phyloP scores from a whole-genome alignment of 257 asterid genomes.

The Plectranthus barbatus region DNA sequence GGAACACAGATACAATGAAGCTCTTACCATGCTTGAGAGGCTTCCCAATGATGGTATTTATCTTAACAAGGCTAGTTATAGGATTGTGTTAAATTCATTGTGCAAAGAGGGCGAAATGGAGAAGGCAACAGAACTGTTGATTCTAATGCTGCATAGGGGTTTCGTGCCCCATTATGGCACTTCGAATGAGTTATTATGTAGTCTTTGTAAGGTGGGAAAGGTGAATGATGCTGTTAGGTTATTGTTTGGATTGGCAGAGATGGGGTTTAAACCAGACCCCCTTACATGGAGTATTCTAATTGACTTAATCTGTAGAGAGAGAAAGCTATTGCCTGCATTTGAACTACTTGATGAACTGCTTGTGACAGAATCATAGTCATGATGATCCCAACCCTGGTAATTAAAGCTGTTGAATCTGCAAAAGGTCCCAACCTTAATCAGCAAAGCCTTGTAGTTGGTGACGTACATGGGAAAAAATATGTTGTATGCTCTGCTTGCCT shows the following conservation, averaged over 20 bases:
- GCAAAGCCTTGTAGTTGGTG: background rate
- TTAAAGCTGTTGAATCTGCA: too few species aligned
- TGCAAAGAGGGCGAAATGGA: conserved; percentile 61
- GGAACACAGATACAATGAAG: conserved; percentile 53
- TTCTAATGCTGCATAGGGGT: conserved; percentile 68
- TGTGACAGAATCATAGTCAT: background rate
- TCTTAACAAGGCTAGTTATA: conserved; percentile 74
- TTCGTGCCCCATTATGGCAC: conserved; percentile 77
- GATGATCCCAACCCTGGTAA: background rate
- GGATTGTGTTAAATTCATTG: conserved; percentile 73
- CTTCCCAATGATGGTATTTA: conserved; percentile 58
- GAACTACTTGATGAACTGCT: conserved; percentile 54
- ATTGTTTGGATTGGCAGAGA: conserved; percentile 45
- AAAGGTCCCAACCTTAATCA: too few species aligned
- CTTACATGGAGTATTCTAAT: conserved; percentile 59
- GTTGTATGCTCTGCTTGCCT: background rate
- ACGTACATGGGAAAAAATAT: background rate
- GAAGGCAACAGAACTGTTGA: conserved; percentile 46
- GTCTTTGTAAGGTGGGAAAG: conserved; percentile 64
- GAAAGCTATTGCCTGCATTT: conserved; percentile 76
- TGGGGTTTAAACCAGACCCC: conserved; percentile 67
- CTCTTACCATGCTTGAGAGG: conserved; percentile 68
- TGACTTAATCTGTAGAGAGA: conserved; percentile 53
- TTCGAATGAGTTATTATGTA: conserved; percentile 67
- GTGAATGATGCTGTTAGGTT: conserved; percentile 50